Evolutionary conservation across 2,329 filamentous ascomycete species (phyloP), one percentile per base, ranked within the genome.

Genomic region (Stagonosporopsis tanaceti): DNA sequence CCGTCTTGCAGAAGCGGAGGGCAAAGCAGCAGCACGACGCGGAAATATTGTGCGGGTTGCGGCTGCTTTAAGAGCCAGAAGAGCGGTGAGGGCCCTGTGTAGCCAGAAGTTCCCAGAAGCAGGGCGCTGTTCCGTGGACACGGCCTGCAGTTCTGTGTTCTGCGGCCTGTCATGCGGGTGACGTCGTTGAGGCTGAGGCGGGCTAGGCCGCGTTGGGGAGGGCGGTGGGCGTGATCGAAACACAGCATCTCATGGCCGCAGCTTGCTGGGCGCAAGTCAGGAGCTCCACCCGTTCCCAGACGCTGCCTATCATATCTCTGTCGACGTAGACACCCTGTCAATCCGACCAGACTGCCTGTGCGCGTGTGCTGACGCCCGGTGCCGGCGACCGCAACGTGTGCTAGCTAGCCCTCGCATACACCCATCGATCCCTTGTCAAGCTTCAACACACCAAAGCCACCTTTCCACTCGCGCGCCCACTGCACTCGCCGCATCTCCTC

Each of bases 361-460:
- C 51, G 51, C 41, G 41, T 59, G 55, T 40, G 37, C 46, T 54
- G 50, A 42, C 38, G 3, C 2, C 35, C 20, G 15, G 52, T 50
- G 46, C 54, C 39, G 47, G 50, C 35, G 50, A 35, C 57, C 55
- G 66, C 61, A 66, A 67, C 66, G 62, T 67, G 48, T 52, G 66
- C 62, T 62, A 60, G 60, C 25, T 12, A 20, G 25, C 41, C 41
- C 27, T 34, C 40, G n/a, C 37, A 44, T 42, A 57, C 32, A 38
- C 37, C 45, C 41, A 39, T 56, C 53, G 17, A 57, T 59, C 50
- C 48, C 54, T 57, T 57, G 48, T 39, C 47, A 20, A 37, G 44
- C 47, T 46, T 45, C 45, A 47, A 53, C 44, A 42, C 48, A 61
- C 60, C 59, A 56, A 57, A 59, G 47, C 60, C 47, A 45, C 51